Evolutionary conservation across 2,329 filamentous ascomycete genomes (phyloP).

Genomic region (Canariomyces notabilis): DNA sequence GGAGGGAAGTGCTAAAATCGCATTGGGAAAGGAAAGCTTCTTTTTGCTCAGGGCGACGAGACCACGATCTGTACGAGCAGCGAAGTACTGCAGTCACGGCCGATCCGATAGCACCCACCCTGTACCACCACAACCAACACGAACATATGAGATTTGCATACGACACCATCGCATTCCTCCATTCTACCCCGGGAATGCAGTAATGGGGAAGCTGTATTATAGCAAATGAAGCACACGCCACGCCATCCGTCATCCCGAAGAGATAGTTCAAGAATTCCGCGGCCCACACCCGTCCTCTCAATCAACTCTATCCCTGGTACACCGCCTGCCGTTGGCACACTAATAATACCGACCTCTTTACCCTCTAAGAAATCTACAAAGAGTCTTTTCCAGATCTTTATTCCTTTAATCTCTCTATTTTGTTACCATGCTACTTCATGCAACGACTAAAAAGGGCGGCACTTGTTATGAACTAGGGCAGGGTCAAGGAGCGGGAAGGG

Average conservation of each 20-base stretch:
- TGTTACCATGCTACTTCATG: too few relatives aligned
- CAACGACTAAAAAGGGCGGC: too few relatives aligned
- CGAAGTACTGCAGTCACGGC: conserved; percentile 1
- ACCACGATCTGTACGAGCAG: conserved; percentile 4
- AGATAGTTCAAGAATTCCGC: too few relatives aligned
- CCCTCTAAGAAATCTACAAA: too few relatives aligned
- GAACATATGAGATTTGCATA: background rate
- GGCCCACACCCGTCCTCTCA: background rate
- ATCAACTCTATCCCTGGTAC: background rate
- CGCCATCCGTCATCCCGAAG: background rate
- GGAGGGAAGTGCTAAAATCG: background rate
- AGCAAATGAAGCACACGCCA: background rate
- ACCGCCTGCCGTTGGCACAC: too few relatives aligned
- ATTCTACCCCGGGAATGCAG: background rate
- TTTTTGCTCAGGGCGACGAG: conserved; percentile 5
- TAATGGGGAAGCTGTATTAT: background rate
- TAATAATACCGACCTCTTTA: too few relatives aligned
- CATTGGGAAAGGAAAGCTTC: background rate
- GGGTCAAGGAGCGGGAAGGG: background rate
- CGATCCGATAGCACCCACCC: background rate
- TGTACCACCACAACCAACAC: background rate
- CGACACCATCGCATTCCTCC: background rate
- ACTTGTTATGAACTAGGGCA: too few relatives aligned
- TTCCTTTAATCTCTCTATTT: too few relatives aligned
- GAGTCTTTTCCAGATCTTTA: too few relatives aligned